These are phyloP conservation scores for Zangia roseola DNA, from an alignment of 768 basidiomycete species.

Conservation along the genomic window DNA sequence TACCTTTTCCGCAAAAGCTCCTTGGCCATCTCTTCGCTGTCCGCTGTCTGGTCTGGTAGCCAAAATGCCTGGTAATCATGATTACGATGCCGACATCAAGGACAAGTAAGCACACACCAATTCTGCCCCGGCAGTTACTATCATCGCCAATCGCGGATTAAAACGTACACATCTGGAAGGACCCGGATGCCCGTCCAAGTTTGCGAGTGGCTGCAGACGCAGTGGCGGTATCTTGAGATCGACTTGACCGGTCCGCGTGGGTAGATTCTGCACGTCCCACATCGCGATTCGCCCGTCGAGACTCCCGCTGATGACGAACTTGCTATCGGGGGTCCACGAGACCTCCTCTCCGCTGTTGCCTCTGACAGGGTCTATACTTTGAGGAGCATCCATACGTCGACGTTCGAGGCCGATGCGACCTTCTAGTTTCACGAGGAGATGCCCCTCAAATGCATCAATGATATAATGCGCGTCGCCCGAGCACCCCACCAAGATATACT, in stretches of 20 bases:
- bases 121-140: conserved; percentile 81
- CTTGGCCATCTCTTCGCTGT: conserved; percentile 69
- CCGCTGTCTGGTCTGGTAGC: conserved; percentile 65
- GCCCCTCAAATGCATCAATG: conserved; percentile 86
- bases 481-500: conserved; percentile 89
- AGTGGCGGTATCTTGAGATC: conserved; percentile 55
- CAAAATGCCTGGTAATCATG: conserved; percentile 53
- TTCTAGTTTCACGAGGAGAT: conserved; percentile 79
- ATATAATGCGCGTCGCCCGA: conserved; percentile 92
- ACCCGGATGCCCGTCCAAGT: conserved; percentile 78
- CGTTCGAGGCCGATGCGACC: conserved; percentile 84
- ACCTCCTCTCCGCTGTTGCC: conserved; percentile 94
- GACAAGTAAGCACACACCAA: conserved; percentile 51
- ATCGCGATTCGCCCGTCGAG: conserved; percentile 80
- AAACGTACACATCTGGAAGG: conserved; percentile 85
- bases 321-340: conserved; percentile 92
- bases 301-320: conserved; percentile 83
- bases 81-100: neutral
- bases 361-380: conserved; percentile 63
- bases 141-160: conserved; percentile 88
- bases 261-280: conserved; percentile 81
- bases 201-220: conserved; percentile 47
- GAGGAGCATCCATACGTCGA: conserved; percentile 46
- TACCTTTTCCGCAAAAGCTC: conserved; percentile 61
- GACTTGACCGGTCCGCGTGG: conserved; percentile 47